phyloP scores from a whole-genome alignment of 1,284 basidiomycete genomes.

The Tilletia caries region DNA sequence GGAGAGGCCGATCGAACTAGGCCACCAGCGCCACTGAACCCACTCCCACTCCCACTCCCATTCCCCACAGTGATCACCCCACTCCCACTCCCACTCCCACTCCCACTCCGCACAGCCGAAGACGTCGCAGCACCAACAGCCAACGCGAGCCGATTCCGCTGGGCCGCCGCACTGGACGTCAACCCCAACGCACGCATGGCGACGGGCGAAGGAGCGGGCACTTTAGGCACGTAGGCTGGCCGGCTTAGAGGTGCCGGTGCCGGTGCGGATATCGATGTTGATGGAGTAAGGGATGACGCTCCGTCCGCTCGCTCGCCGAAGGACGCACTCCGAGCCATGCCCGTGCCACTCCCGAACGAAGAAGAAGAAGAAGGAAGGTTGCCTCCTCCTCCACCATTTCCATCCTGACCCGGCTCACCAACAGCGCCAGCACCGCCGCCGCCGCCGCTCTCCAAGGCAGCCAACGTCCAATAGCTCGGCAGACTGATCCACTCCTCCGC shows the following conservation, averaged over 20 bases:
- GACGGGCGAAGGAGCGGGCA: neutral
- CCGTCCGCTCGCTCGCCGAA: too few species aligned
- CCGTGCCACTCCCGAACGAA: neutral
- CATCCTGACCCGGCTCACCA: too few species aligned
- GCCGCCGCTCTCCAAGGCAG: too few species aligned
- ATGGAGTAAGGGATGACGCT: too few species aligned
- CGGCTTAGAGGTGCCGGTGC: neutral
- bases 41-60: neutral
- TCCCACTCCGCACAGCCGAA: too few species aligned
- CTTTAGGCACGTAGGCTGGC: neutral
- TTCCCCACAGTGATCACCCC: neutral
- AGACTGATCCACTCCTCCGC: constrained; percentile 45
- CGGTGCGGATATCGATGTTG: too few species aligned
- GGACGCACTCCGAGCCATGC: neutral
- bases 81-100: neutral
- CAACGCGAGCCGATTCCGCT: neutral
- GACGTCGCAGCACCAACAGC: too few species aligned
- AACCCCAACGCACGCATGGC: neutral
- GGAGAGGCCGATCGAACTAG: too few species aligned
- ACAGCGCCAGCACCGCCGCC: too few species aligned
- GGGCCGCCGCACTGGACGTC: neutral
- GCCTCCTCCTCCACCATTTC: neutral
- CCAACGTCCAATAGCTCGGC: constrained; percentile 35
- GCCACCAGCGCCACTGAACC: neutral
- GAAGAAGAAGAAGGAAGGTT: neutral